These are phyloP conservation scores for Dryas integrifolia DNA, from an alignment of 331 rosid species.

Conservation along the genomic window DNA sequence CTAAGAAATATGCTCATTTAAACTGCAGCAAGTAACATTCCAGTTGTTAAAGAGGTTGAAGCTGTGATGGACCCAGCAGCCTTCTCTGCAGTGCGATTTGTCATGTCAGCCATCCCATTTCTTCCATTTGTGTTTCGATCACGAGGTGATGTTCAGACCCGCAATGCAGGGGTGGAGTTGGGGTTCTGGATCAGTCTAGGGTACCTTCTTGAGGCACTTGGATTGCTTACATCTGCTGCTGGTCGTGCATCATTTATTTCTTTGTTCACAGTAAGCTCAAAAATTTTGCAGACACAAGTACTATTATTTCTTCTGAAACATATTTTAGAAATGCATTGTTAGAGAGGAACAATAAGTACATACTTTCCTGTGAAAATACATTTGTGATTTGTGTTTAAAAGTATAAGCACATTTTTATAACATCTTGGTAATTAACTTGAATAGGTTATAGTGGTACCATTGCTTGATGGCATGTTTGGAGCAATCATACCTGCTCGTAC, in stretches of 20 bases:
- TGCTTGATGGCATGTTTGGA: constrained; percentile 37
- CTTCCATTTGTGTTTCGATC: constrained; percentile 31
- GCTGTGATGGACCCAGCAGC: constrained; percentile 32
- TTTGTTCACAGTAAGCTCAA: constrained; percentile 21
- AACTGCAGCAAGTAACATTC: constrained; percentile 37
- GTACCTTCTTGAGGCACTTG: constrained; percentile 32
- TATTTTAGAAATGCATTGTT: too few species aligned
- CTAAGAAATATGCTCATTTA: background rate
- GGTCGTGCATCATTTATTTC: constrained; percentile 35
- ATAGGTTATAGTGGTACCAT: constrained; percentile 33
- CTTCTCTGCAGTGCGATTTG: constrained; percentile 33
- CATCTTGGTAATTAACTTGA: background rate
- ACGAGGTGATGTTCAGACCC: constrained; percentile 18
- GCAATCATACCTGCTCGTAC: constrained; percentile 24
- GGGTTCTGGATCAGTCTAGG: constrained; percentile 35
- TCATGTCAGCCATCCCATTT: constrained; percentile 31
- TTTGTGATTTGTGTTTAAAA: background rate
- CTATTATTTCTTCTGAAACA: too few species aligned
- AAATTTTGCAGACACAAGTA: background rate
- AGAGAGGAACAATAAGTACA: too few species aligned
- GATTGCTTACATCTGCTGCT: constrained; percentile 32
- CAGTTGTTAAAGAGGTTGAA: constrained; percentile 34
- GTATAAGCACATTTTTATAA: background rate
- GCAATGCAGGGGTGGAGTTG: constrained; percentile 31
- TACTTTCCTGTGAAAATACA: too few species aligned